Percentiles rank a stretch among this genome's conserved stretches.
These are phyloP conservation scores for Coniferiporia sulphurascens DNA, from an alignment of 1,284 basidiomycete species.

Conservation along the genomic window DNA sequence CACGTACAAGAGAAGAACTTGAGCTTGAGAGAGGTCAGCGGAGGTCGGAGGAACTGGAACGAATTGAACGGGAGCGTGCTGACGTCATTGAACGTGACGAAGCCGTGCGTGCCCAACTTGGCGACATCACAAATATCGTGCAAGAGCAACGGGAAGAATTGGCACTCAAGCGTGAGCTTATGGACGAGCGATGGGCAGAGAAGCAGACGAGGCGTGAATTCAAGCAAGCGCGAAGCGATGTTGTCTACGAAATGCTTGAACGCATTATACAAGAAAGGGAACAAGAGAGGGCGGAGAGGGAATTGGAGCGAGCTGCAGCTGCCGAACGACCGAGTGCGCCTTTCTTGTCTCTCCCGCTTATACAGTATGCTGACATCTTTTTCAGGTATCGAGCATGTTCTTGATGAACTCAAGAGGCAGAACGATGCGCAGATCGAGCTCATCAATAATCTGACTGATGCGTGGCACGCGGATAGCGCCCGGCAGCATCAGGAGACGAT, in stretches of 20 bases:
- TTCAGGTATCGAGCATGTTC: slow-evolving; percentile 46
- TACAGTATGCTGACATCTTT: slow-evolving; percentile 5
- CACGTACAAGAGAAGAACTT: slow-evolving; percentile 47
- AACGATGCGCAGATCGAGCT: slow-evolving; percentile 32
- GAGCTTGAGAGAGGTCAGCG: slow-evolving; percentile 52
- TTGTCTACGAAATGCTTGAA: slow-evolving; percentile 53
- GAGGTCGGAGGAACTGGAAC: slow-evolving; percentile 53
- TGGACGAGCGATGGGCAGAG: slow-evolving; percentile 54
- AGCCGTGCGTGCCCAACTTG: slow-evolving; percentile 50
- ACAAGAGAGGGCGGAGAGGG: slow-evolving; percentile 42
- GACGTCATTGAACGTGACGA: slow-evolving; percentile 57
- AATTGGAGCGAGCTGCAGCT: slow-evolving; percentile 43
- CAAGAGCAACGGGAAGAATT: slow-evolving; percentile 56
- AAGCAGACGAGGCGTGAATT: slow-evolving; percentile 49
- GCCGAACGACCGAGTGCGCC: slow-evolving; percentile 46
- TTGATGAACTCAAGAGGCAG: slow-evolving; percentile 48
- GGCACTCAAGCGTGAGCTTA: slow-evolving; percentile 48
- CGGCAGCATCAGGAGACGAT: slow-evolving; percentile 61
- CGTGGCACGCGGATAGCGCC: slow-evolving; percentile 55
- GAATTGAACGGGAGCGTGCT: slow-evolving; percentile 50
- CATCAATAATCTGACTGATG: slow-evolving; percentile 29
- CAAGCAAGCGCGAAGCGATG: slow-evolving; percentile 48
- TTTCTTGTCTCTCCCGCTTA: not conserved
- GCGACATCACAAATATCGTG: slow-evolving; percentile 63
- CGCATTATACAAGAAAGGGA: slow-evolving; percentile 51